Conservation (phyloP, 2,329 filamentous ascomycete genomes). For the Dothistroma septosporum region DNA sequence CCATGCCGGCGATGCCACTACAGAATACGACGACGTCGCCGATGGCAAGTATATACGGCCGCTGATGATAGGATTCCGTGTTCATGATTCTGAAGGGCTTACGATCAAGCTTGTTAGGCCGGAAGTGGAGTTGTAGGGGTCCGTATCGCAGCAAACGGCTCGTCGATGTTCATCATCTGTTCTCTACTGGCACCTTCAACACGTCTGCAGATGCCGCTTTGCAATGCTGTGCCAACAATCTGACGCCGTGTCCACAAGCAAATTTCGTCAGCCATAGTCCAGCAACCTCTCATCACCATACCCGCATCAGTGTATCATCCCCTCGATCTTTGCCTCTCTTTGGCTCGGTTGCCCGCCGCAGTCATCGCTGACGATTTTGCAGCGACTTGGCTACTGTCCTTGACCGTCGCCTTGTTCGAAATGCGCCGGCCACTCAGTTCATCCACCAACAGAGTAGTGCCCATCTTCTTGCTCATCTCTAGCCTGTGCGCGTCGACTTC, state of each 20-base stretch:
- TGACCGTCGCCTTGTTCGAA: slow-evolving; percentile 31
- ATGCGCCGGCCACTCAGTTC: slow-evolving; percentile 24
- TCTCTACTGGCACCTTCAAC: not conserved
- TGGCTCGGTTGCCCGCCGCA: slow-evolving; percentile 1
- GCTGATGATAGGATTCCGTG: not conserved
- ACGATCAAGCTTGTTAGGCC: not conserved
- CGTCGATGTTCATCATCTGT: not conserved
- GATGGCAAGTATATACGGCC: not conserved
- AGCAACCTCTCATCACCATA: not conserved
- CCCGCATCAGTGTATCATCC: not conserved
- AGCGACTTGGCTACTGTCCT: slow-evolving; percentile 24
- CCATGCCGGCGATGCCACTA: not conserved
- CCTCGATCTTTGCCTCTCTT: slow-evolving; percentile 2
- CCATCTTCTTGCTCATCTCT: slow-evolving; percentile 34
- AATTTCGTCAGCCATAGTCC: not conserved
- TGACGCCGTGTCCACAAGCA: not conserved
- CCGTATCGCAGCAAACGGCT: not conserved
- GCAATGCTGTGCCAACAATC: not conserved
- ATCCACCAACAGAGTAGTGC: slow-evolving; percentile 25
- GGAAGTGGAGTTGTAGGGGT: not conserved
- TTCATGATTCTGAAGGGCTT: not conserved
- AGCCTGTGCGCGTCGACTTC: slow-evolving; percentile 31
- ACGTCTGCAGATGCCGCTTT: not conserved
- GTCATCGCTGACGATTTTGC: slow-evolving; percentile 1
- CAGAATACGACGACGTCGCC: not conserved